Evolutionary conservation across 371 early-diverging fungal species (phyloP).

Genomic region (Circinella umbellata): DNA sequence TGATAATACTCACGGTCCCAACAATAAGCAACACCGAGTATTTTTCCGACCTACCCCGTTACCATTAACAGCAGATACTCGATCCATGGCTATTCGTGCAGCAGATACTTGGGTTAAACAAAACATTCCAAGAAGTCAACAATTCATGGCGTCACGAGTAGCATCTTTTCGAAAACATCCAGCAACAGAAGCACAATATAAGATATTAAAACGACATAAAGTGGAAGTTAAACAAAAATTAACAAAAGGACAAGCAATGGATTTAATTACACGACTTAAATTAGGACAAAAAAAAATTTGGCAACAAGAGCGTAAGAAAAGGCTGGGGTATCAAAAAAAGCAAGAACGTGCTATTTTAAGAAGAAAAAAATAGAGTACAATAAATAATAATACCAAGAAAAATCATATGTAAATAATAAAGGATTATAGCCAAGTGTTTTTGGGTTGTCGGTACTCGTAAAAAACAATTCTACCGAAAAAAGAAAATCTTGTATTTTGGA

Average conservation of each 20-base stretch:
- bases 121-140: slow-evolving; percentile 13
- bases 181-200: slow-evolving; percentile 56
- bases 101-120: slow-evolving; percentile 64
- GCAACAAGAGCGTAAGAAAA: slow-evolving; percentile 8
- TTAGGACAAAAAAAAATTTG: slow-evolving; percentile 48
- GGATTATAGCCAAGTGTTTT: no score
- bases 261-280: slow-evolving; percentile 53
- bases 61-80: slow-evolving; percentile 46
- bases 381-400: neutral
- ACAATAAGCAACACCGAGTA: neutral
- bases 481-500: no score
- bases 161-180: slow-evolving; percentile 61
- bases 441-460: no score
- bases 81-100: slow-evolving; percentile 58
- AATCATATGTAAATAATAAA: no score
- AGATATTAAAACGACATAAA: slow-evolving; percentile 34
- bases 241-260: slow-evolving; percentile 66
- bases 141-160: slow-evolving; percentile 31
- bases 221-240: slow-evolving; percentile 25
- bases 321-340: neutral
- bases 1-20: no score
- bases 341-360: slow-evolving; percentile 1
- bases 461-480: no score
- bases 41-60: slow-evolving; percentile 12
- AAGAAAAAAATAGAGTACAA: neutral